Evolutionary conservation across 306 rosid genomes (phyloP), one percentile per base, ranked within the genome.

Genomic region (Inga leiocalycina): DNA sequence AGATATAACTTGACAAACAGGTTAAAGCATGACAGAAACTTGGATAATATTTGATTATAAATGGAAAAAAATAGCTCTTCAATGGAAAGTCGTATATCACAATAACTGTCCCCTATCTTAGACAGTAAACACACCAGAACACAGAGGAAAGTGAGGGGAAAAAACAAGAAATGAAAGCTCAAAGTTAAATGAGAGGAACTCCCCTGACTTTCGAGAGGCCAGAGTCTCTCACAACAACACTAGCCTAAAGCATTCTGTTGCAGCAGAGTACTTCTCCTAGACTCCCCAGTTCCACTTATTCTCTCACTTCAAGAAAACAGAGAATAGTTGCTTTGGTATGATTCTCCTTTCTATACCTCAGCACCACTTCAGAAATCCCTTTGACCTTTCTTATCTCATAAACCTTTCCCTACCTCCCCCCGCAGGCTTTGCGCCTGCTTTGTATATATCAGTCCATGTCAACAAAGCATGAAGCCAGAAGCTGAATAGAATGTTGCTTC

Each of bases 1-100:
- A 77, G 16, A 75, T 74, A 69, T 46, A 81, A 34, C 77, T 41
- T 64, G 82, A 74, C 71, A 69, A 69, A 20, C 46, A 71, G 19
- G 57, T 34, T 24, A 11, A 78, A 59, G 41, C 43, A 14, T 65
- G 39, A 32, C 22, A 14, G 14, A 59, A 59, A 59, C 15, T 59
- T 22, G 14, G 66, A 22, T 22, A n/a, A 22, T 2, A 22, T 8
- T 39, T 59, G 34, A 59, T 59, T 10, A n/a, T 10, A n/a, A 59
- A 59, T 0, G 32, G 24, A 22, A 10, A 24, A 22, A 22, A 22
- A 22, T 15, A 59, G 30, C 34, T 10, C 5, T 59, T 56, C 62
- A 59, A 22, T 57, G 32, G 66, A 59, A 22, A 59, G 22, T 15
- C 10, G n/a, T 22, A 9, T 10, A 22, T 59, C 66, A 22, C 5